Base-by-base conservation (phyloP, 2,329 filamentous ascomycete species). In the Xylariomycetidae sp. region DNA sequence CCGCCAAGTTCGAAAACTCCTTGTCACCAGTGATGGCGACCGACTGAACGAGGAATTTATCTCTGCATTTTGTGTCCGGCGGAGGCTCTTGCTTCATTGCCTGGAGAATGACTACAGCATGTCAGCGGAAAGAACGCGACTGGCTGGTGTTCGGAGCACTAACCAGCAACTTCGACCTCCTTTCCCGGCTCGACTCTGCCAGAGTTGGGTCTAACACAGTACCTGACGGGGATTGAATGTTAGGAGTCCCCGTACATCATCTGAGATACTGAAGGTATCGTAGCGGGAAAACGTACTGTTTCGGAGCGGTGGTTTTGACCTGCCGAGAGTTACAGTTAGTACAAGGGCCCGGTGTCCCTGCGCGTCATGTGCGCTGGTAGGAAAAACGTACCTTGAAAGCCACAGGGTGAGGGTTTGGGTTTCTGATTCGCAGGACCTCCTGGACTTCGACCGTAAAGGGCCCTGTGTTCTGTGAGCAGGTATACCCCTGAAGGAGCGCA, bases 261-360 rank as follows among this genome's bases (percentile, higher is more conserved):
- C n/a, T n/a, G n/a, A n/a, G n/a, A n/a, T n/a, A n/a, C n/a, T n/a
- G n/a, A n/a, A n/a, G n/a, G n/a, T n/a, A n/a, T n/a, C n/a, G n/a
- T n/a, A n/a, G n/a, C n/a, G n/a, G n/a, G n/a, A n/a, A n/a, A 43
- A 63, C 83, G 57, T 85, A 98, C 90, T 96, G 92, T 68, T 96
- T 96, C 20, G 92, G 92, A 31, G 92, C 92, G 43, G 92, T 98
- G 30, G 92, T 98, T 79, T 98, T 98, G 64, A 98, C 92, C 88
- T 95, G 50, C n/a, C n/a, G n/a, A 26, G 15, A 25, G 19, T 28
- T 34, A 46, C 52, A 31, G 50, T 45, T 27, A 40, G 27, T 22
- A n/a, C n/a, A n/a, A n/a, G n/a, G n/a, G n/a, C n/a, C n/a, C n/a
- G n/a, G n/a, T n/a, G n/a, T n/a, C n/a, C n/a, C n/a, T n/a, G n/a